phyloP scores from a whole-genome alignment of 306 rosid genomes.

The Trifolium dubium region DNA sequence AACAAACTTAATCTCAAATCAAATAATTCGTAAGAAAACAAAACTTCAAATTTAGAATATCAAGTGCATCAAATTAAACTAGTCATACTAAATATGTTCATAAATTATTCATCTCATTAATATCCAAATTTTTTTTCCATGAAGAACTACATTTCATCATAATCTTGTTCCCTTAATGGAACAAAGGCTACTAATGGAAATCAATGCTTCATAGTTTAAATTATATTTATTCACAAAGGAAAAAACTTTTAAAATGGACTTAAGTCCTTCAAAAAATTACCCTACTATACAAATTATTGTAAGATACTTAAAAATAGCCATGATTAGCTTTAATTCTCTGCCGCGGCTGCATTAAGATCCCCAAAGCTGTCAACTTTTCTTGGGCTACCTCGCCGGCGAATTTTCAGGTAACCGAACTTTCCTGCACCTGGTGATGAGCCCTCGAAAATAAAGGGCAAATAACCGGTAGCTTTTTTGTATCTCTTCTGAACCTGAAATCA shows the following conservation, averaged over 20 bases:
- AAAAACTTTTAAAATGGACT: too few relatives aligned
- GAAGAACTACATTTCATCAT: not conserved
- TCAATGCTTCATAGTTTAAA: not conserved
- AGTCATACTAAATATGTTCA: not conserved
- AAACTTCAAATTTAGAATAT: not conserved
- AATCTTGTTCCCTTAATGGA: not conserved
- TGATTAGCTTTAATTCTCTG: slow-evolving; percentile 30
- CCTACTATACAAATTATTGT: slow-evolving; percentile 15
- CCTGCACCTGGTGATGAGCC: slow-evolving; percentile 96
- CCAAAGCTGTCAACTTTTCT: not conserved
- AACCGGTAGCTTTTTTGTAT: slow-evolving; percentile 83
- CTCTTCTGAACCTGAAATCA: slow-evolving; percentile 77
- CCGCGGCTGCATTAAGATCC: slow-evolving; percentile 3
- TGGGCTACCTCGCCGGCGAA: slow-evolving; percentile 52
- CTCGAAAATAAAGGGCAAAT: slow-evolving; percentile 77
- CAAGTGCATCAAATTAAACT: not conserved
- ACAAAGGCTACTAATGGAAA: slow-evolving; percentile 19
- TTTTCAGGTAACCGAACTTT: slow-evolving; percentile 75
- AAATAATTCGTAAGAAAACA: not conserved
- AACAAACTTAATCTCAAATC: not conserved
- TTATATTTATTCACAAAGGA: not conserved
- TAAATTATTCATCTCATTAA: not conserved
- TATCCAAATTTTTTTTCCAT: not conserved
- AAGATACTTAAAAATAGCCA: slow-evolving; percentile 7
- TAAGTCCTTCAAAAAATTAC: not conserved